Evolutionary conservation across 495 filamentous ascomycete species (phyloP), one percentile per base, ranked within the genome.

Genomic region (Cenococcum geophilum): DNA sequence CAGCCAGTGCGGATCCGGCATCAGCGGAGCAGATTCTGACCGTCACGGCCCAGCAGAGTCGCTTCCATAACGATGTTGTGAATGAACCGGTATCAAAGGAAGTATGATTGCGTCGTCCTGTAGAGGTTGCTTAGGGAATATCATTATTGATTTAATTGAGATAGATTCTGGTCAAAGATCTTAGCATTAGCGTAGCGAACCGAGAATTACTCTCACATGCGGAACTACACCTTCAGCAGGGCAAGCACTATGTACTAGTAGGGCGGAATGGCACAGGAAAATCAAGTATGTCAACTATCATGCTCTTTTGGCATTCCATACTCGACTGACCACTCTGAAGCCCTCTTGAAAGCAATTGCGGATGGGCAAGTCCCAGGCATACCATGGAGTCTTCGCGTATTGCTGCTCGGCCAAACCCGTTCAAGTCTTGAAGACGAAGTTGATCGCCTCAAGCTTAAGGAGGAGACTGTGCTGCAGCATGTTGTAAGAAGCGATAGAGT

Each of bases 211-310:
- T 93, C 18, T 73, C 72, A 18, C 82, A 87, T 75, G 86, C 82
- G 1, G 82, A 84, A 52, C 72, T 92, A 34, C 81, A 82, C 40
- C 75, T 93, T 23, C 87, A 89, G 68, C 80, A 80, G 11, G 87
- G 88, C 0, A 74, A 82, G 25, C 79, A 85, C 52, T 92, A 92
- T 76, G 89, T 85, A 0, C 72, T 93, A 9, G 74, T 91, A 21
- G 89, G 89, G 0, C 77, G 87, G 22, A 93, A 93, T 76, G 89
- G 89, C 1, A 82, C 83, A 4, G 89, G 89, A 5, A 93, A 93
- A 71, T 89, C 86, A 18, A 93, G 49, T 52, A 10, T 14, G 60
- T 36, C 51, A 40, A 25, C 9, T 27, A 48, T 52, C 25, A 42
- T 25, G 27, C 52, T 43, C 49, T 18, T 9, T 45, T 36, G 12